Base-by-base conservation (phyloP, 2,329 filamentous ascomycete genomes). In the Colletotrichum costaricense region DNA sequence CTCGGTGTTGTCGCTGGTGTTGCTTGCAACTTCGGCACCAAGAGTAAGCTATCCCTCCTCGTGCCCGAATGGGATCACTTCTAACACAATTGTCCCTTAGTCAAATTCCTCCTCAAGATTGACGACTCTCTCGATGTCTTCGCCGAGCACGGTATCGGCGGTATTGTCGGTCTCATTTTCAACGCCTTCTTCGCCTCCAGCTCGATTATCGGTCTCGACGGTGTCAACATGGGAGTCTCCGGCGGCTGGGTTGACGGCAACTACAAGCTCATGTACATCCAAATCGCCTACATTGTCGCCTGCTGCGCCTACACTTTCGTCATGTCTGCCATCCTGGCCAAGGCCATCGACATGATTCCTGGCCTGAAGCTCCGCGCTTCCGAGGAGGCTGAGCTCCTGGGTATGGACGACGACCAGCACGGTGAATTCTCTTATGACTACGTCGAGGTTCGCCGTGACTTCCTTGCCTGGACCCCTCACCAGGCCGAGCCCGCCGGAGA, bases 391-490 rank as follows among this genome's bases (percentile, higher is more conserved):
- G 94, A 97, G 83, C 90, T 96, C 14, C 90, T 96, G 69, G 94
- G 94, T 77, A 95, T 96, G 93, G 94, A 97, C 79, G 94, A 96
- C 80, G 94, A 96, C 84, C 94, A 97, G 85, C 93, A 96, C 78
- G 94, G 94, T 83, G 94, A 97, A 84, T 97, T 96, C 81, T 94
- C 94, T 14, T 96, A 96, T 86, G 94, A 97, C 82, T 97, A 96
- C 82, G 94, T 97, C 76, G 94, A 97, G 88, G 93, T 96, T 72
- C 93, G 94, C 80, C 91, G 94, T 79, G 94, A 97, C 84, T 97
- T 95, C 87, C 90, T 97, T 52, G 94, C 94, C 72, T 97, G 94
- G 94, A 95, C 93, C 35, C 94, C 94, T 1, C 91, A 93, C 42
- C 92, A 92, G 79, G 87, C 86, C 74, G 91, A 93, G 77, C 92